Base-by-base conservation (phyloP, 805 yeast genomes). In the Candida dajiaensis region DNA sequence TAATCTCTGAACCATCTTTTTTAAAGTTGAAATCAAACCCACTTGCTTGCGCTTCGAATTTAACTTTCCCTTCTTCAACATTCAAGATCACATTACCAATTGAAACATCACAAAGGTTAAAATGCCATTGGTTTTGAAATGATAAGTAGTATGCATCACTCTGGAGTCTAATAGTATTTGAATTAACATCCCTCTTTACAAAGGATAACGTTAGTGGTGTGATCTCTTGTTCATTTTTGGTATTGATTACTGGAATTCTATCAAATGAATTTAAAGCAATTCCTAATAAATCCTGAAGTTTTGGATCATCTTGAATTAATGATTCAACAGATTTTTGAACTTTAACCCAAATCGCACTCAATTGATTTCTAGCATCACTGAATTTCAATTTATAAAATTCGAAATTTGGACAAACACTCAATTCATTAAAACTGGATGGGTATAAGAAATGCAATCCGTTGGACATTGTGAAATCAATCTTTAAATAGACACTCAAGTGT, bases 91-190 rank as follows among this genome's bases (percentile, higher is more conserved):
- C 66, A 42, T 66, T 62, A 7, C 85, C 89, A 52, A 70, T 66
- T 21, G 69, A 63, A 25, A 72, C 72, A 58, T 85, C 92, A 55
- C 89, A 78, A 40, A 85, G 66, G 55, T 83, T 83, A 62, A 81
- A 81, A 62, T 85, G 88, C 95, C 95, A 85, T 47, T 82, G 71
- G 56, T 81, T 81, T 57, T 81, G 82, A 63, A 81, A 84, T 1
- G 89, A 79, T 15, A 76, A 70, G 58, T 80, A 78, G 53, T 81
- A 78, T 36, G 74, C 65, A 56, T 83, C 88, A 59, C 81, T 81
- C 46, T 78, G 71, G 48, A 69, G 70, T 58, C 76, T 67, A 21
- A 65, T 56, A n/a, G 73, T 67, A 40, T 64, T 67, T 26, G 72
- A 70, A 52, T 70, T 73, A 39, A 65, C 57, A 46, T 67, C 74